These are phyloP conservation scores for Ascochyta viciae-villosae DNA, from an alignment of 2,329 filamentous ascomycete species.

Conservation along the genomic window DNA sequence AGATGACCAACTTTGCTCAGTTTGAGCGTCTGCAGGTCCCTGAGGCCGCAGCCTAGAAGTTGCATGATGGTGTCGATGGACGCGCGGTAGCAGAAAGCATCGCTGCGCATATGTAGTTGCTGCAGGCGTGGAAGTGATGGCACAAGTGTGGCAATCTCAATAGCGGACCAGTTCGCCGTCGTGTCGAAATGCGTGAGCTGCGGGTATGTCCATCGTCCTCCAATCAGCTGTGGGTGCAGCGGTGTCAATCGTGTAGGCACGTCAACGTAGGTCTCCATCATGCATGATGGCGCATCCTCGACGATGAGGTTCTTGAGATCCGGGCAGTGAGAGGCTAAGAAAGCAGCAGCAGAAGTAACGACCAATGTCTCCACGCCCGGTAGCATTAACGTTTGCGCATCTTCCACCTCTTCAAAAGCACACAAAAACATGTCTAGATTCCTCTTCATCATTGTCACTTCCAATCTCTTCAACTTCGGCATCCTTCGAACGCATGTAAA, in stretches of 20 bases:
- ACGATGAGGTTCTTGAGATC: conserved; percentile 16
- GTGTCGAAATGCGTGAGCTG: conserved; percentile 20
- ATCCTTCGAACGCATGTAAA: conserved; percentile 19
- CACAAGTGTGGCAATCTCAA: conserved; percentile 18
- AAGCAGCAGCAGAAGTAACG: conserved; percentile 18
- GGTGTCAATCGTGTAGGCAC: conserved; percentile 12
- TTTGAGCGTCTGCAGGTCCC: conserved; percentile 10
- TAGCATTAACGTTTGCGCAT: conserved; percentile 11
- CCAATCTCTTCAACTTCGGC: conserved; percentile 11
- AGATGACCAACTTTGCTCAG: conserved; percentile 22
- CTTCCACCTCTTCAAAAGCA: conserved; percentile 8
- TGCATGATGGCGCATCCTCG: conserved; percentile 18
- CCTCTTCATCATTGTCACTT: conserved; percentile 28
- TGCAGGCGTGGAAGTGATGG: conserved; percentile 14
- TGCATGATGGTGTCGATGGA: conserved; percentile 16
- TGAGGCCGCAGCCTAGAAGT: conserved; percentile 11
- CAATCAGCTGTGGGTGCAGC: neutral
- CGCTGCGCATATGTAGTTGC: conserved; percentile 21
- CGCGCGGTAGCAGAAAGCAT: conserved; percentile 25
- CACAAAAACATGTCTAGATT: conserved; percentile 24
- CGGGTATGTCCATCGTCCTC: neutral
- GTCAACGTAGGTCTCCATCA: conserved; percentile 21
- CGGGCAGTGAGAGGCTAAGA: conserved; percentile 21
- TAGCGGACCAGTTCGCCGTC: conserved; percentile 20
- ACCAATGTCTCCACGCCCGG: conserved; percentile 11